These are phyloP conservation scores for Flaveria ramosissima DNA, from an alignment of 129 eudicot genomes.

Conservation along the genomic window DNA sequence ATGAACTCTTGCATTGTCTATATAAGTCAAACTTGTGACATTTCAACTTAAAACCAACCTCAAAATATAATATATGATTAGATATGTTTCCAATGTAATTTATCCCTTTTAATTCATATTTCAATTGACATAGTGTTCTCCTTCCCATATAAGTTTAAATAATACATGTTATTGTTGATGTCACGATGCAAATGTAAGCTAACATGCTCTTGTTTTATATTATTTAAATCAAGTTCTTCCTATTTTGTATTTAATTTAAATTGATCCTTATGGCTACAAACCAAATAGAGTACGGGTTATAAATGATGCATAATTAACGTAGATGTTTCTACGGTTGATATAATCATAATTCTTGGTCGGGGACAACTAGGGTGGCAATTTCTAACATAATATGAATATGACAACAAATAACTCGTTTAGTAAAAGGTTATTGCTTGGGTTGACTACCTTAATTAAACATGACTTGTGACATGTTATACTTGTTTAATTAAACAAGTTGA, in stretches of 20 bases:
- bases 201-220: conserved; percentile 7
- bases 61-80: not conserved
- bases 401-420: too few relatives aligned
- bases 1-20: not conserved
- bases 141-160: not conserved
- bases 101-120: not conserved
- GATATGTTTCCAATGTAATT: conserved; percentile 1
- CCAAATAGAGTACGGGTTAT: too few relatives aligned
- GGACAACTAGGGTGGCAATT: too few relatives aligned
- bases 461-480: not conserved
- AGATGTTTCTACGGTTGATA: too few relatives aligned
- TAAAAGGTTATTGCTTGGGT: too few relatives aligned
- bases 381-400: too few relatives aligned
- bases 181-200: not conserved
- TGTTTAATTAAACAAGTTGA: not conserved
- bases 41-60: not conserved
- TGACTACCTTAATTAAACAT: too few relatives aligned
- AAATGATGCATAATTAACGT: too few relatives aligned
- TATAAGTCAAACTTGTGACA: not conserved
- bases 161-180: not conserved
- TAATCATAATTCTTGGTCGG: too few relatives aligned
- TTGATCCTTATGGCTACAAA: not conserved
- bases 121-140: not conserved
- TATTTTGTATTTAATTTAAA: not conserved
- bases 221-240: not conserved